Evolutionary conservation across 202 grass and related monocot species (phyloP), one percentile per base, ranked within the genome.

Genomic region (Eragrostis tef): DNA sequence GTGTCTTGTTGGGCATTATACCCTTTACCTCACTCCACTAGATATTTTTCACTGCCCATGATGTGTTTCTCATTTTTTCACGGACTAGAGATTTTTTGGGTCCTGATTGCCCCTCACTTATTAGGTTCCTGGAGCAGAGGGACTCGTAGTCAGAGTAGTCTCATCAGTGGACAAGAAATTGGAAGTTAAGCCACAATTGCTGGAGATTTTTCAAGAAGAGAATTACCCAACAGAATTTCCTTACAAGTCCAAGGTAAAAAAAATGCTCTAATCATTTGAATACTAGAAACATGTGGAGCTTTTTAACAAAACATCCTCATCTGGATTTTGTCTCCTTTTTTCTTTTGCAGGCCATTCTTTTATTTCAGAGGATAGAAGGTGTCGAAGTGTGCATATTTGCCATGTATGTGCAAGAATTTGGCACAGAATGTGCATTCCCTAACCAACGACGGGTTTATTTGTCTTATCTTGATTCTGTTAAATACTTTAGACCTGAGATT

Each of bases 391-490:
- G 95, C 86, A 77, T 98, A 29, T 98, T 98, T 79, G 92, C 92
- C 65, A 98, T 94, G 87, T 94, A 94, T 74, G 95, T 98, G 58
- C 95, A 98, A 93, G 92, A 98, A 85, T 98, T 89, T 84, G 95
- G 95, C 46, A 73, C 92, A 66, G 92, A 98, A 77, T 93, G 86
- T 43, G 48, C 85, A 73, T 89, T 85, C 46, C 94, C 95, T 48
- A 98, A 98, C 65, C 90, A 94, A 85, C 90, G 95, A 1, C 88
- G 88, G 54, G 88, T 98, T 86, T 98, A 98, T 91, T 85, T 98
- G 19, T 98, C 95, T 17, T 94, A 98, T 65, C 87, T 98, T 82
- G 92, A 98, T 83, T 98, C 92, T 77, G 95, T 98, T 64, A 98
- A 98, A 67, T 98, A 94, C 77, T 94, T 98, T 72, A 93, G 90